phyloP scores from a whole-genome alignment of 1,284 basidiomycete genomes.

The Spongispora temasekensis region DNA sequence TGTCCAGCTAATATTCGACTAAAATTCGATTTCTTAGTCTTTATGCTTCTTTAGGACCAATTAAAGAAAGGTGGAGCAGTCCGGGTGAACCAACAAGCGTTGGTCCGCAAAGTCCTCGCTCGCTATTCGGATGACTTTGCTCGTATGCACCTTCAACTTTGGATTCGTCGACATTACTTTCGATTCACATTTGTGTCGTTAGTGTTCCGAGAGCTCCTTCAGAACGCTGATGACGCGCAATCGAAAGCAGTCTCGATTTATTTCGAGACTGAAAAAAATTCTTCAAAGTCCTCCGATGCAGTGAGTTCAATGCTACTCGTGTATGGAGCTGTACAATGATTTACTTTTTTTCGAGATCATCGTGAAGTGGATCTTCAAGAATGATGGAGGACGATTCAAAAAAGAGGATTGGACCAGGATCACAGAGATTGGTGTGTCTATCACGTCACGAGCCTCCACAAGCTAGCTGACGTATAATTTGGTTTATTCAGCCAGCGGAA shows the following conservation, averaged over 20 bases:
- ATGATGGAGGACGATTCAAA: conserved; percentile 83
- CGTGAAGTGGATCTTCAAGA: conserved; percentile 78
- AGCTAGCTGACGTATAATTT: not conserved
- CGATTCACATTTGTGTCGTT: not conserved
- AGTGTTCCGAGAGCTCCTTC: conserved; percentile 88
- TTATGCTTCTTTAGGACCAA: conserved; percentile 22
- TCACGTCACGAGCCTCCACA: not conserved
- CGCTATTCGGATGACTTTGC: conserved; percentile 86
- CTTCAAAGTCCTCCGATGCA: not conserved
- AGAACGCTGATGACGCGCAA: conserved; percentile 94
- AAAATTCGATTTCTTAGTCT: too few species aligned
- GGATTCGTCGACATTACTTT: not conserved
- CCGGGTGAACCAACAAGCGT: conserved; percentile 90
- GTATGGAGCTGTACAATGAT: not conserved
- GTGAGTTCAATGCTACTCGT: not conserved
- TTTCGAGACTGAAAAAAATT: conserved; percentile 48
- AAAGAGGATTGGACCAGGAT: conserved; percentile 80
- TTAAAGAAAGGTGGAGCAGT: conserved; percentile 66
- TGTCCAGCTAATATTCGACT: too few species aligned
- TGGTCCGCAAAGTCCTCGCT: conserved; percentile 91
- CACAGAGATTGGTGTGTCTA: conserved; percentile 76
- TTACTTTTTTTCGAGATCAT: conserved; percentile 42
- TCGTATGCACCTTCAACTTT: not conserved
- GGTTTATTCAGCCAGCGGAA: conserved; percentile 60
- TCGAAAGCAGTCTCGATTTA: conserved; percentile 78